Base-by-base conservation (phyloP, 371 early-diverging fungal species). In the Mucor ambiguus region DNA sequence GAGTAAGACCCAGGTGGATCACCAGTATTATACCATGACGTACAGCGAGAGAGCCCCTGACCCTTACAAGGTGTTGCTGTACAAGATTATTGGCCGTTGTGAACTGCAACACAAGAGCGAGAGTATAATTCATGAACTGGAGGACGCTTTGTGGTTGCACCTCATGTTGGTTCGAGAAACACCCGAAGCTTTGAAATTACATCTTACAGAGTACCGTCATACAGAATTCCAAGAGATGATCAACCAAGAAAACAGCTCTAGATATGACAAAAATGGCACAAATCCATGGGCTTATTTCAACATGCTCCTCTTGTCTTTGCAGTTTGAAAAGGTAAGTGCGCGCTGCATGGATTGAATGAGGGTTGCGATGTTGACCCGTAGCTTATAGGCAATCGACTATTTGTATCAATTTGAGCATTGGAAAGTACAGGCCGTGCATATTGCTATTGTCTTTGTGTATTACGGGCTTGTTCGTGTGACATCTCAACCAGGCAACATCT, bases 91-190 rank as follows among this genome's bases (percentile, higher is more conserved):
- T 56, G 97, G 98, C 4, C 85, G 95, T 4, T 95, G 95, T 66
- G 96, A 92, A 48, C 66, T 95, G 71, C 76, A 77, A 55, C 80
- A 76, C 59, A 79, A 81, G 9, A 66, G 89, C 0, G 82, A 85
- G 30, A 86, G 82, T 48, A 91, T 91, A 0, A 79, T 89, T 6
- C 83, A 75, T 22, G 84, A 90, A 3, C 86, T 85, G 2, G 95
- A 96, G 67, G 96, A 96, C 70, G 95, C 90, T 71, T 61, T 95
- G 57, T 96, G 97, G 97, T 59, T 92, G 11, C 82, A 89, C 73
- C 80, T 92, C 30, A 83, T 77, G 63, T 77, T 92, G 32, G 73
- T 92, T 22, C 85, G 87, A 46, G 94, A 94, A 60, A 73, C 81
- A 3, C 56, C 64, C 14, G 69, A 75, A 11, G 70, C 66, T 22